Evolutionary conservation across 2,329 filamentous ascomycete species (phyloP).

Genomic region (Alternaria panax): DNA sequence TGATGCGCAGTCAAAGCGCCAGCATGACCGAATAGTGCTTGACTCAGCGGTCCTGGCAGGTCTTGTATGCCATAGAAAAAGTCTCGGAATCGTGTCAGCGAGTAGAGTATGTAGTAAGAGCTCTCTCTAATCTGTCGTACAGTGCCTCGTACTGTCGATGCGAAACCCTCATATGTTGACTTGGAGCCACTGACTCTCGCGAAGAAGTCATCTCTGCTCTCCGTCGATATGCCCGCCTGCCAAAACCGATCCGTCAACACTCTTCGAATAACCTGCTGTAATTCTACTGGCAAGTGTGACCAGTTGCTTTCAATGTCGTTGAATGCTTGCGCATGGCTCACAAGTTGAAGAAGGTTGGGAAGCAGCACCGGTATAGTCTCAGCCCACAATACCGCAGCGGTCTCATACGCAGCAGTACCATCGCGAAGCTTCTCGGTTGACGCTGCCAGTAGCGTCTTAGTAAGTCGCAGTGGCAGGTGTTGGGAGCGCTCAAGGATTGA

Average conservation of each 20-base stretch:
- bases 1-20: constrained; percentile 88
- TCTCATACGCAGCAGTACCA: constrained; percentile 73
- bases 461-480: constrained; percentile 80
- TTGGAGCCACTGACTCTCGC: constrained; percentile 89
- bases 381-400: constrained; percentile 83
- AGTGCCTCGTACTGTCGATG: constrained; percentile 88
- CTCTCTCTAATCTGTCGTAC: constrained; percentile 90
- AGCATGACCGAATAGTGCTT: constrained; percentile 83
- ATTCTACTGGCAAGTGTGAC: constrained; percentile 75
- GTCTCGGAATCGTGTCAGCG: constrained; percentile 84
- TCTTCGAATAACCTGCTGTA: constrained; percentile 77
- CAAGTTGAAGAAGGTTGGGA: constrained; percentile 83
- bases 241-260: constrained; percentile 96
- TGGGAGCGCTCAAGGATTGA: constrained; percentile 79
- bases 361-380: constrained; percentile 82
- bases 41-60: constrained; percentile 80
- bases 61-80: constrained; percentile 92
- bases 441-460: constrained; percentile 90
- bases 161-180: constrained; percentile 88
- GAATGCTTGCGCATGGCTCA: constrained; percentile 89
- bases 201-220: constrained; percentile 97
- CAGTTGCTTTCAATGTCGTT: constrained; percentile 83
- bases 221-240: constrained; percentile 96
- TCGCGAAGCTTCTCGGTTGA: constrained; percentile 89
- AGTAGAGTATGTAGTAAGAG: constrained; percentile 92